Evolutionary conservation across 2,329 filamentous ascomycete species (phyloP).

Genomic region (Microsporum audouinii): DNA sequence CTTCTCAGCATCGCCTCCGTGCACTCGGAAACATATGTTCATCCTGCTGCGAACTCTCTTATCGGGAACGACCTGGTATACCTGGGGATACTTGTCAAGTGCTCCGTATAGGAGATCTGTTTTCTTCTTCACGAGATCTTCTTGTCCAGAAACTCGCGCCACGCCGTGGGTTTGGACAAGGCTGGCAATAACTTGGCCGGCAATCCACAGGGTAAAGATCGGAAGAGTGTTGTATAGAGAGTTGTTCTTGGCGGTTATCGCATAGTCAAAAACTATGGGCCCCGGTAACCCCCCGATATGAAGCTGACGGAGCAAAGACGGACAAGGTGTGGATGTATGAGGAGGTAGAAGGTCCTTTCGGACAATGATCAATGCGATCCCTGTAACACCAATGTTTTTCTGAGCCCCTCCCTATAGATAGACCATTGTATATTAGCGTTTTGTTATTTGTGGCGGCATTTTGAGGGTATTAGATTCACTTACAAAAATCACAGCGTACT

Average conservation of each 20-base stretch:
- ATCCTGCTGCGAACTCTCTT: constrained; percentile 70
- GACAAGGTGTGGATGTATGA: constrained; percentile 50
- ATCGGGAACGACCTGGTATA: constrained; percentile 70
- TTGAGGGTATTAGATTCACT: constrained; percentile 12
- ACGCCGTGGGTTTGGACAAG: constrained; percentile 54
- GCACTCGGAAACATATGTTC: constrained; percentile 87
- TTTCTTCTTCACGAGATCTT: constrained; percentile 63
- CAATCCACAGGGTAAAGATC: constrained; percentile 87
- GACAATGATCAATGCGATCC: constrained; percentile 75
- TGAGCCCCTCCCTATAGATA: constrained; percentile 57
- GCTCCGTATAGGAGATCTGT: constrained; percentile 63
- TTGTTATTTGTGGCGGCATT: too few relatives aligned
- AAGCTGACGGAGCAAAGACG: constrained; percentile 59
- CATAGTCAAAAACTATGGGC: constrained; percentile 71
- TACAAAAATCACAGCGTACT: constrained; percentile 79
- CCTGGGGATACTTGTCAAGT: constrained; percentile 58
- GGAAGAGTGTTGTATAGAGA: constrained; percentile 91
- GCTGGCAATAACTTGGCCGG: constrained; percentile 73
- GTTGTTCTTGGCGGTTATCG: constrained; percentile 81
- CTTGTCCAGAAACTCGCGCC: constrained; percentile 62
- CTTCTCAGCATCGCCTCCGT: constrained; percentile 51
- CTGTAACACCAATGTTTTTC: constrained; percentile 82
- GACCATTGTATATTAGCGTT: constrained; percentile 12
- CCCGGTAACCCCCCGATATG: constrained; percentile 52
- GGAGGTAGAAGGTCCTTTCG: constrained; percentile 70